These are phyloP conservation scores for Clarireedia paspali DNA, from an alignment of 2,329 filamentous ascomycete species.

Conservation along the genomic window DNA sequence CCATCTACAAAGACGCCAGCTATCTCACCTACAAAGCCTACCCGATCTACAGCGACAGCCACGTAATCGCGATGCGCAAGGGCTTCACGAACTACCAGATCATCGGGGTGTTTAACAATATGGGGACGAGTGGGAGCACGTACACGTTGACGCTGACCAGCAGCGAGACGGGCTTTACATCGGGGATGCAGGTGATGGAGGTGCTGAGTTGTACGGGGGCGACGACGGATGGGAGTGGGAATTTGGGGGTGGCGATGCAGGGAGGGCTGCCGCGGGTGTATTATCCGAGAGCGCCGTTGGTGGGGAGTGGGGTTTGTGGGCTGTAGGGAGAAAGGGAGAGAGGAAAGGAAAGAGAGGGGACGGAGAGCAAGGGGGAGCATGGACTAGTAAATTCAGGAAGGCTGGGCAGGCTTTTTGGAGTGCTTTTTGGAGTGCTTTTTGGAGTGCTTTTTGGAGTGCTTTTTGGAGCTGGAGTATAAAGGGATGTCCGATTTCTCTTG, in stretches of 20 bases:
- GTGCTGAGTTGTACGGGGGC: constrained; percentile 37
- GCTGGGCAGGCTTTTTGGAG: not conserved
- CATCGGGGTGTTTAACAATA: constrained; percentile 34
- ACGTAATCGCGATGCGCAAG: constrained; percentile 25
- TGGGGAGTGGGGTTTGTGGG: constrained; percentile 7
- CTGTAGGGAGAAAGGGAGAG: not conserved
- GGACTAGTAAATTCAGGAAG: no score
- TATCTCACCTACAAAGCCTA: constrained; percentile 24
- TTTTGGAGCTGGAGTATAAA: no score
- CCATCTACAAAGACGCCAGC: constrained; percentile 17
- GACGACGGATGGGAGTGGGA: constrained; percentile 36
- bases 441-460: not conserved
- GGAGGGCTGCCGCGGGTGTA: constrained; percentile 37
- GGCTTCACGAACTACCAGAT: constrained; percentile 19
- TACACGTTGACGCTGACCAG: constrained; percentile 31
- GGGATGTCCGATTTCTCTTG: no score
- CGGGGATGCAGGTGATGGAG: constrained; percentile 32
- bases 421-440: no score
- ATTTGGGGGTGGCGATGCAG: constrained; percentile 36
- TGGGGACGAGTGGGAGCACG: constrained; percentile 29
- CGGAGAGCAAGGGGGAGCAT: not conserved
- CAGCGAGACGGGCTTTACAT: constrained; percentile 33
- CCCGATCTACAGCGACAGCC: constrained; percentile 21
- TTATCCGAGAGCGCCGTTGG: constrained; percentile 24
- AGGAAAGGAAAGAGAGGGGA: not conserved